Evolutionary conservation across 2,329 filamentous ascomycete species (phyloP), one percentile per base, ranked within the genome.

Genomic region (Colletotrichum acutatum): DNA sequence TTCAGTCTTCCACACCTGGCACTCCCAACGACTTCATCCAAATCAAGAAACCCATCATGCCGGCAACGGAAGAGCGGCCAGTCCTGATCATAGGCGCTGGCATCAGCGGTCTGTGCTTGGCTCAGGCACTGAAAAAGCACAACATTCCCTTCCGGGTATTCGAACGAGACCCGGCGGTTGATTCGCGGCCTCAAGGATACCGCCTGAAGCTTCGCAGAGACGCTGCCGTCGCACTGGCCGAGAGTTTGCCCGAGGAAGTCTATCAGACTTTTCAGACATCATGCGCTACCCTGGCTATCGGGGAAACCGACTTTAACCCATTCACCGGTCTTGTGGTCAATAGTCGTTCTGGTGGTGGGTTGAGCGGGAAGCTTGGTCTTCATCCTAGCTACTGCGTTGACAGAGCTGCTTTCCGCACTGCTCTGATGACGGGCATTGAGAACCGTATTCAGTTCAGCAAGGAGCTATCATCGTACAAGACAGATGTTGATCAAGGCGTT

Each of bases 161-260:
- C 74, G 89, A 90, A 76, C 84, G 87, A 12, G 85, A 88, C 72
- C 74, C 79, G 0, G 85, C 84, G 0, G 81, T 87, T 59, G 72
- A 77, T 1, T 90, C 90, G 76, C 90, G 90, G 57, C 89, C 87
- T 0, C 90, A 92, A 77, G 90, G 90, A 0, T 92, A 92, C 79
- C 82, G 90, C 2, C 82, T 92, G 7, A 87, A 90, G 14, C 84
- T 92, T 2, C 66, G 49, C 22, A 22, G 22, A 1, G 66, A 63
- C 8, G 66, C 66, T 2, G 66, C 57, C 9, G 32, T 42, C 1
- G 66, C 66, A 6, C 66, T 68, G 5, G 24, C 58, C 11, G 66
- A 68, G 1, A 63, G 49, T 32, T 24, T 68, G 32, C 66, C 66
- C 12, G 32, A 42, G 5, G 46, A 63, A 4, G 66, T 68, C 4